Conservation (phyloP, 345 rosid genomes). For the Syzygium oleosum region DNA sequence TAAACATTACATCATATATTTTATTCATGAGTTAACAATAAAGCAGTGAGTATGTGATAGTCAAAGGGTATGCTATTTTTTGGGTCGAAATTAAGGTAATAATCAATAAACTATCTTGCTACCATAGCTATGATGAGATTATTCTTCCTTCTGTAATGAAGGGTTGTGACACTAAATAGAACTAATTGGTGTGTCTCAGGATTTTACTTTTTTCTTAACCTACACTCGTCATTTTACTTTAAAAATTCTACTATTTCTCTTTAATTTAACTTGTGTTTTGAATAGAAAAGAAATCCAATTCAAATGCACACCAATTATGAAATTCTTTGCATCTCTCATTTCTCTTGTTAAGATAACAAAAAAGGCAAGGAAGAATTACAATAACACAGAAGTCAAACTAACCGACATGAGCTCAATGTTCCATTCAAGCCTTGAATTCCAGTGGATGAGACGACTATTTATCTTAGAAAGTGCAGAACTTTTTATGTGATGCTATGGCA, state of each 20-base stretch:
- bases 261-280: background rate
- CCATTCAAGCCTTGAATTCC: background rate
- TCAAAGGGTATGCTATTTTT: background rate
- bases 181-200: background rate
- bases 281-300: background rate
- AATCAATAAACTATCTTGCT: background rate
- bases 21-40: background rate
- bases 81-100: background rate
- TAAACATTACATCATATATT: background rate
- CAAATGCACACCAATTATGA: background rate
- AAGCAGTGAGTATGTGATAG: background rate
- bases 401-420: background rate
- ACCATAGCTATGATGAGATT: background rate
- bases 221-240: background rate
- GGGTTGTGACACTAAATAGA: background rate
- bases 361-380: background rate
- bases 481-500: background rate
- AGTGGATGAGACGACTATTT: background rate
- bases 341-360: background rate
- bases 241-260: background rate
- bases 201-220: background rate
- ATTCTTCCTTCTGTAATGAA: background rate
- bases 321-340: background rate
- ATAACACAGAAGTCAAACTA: background rate
- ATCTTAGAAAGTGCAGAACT: background rate